Base-by-base conservation (phyloP, 306 rosid species). In the Elaeagnus macrophylla region DNA sequence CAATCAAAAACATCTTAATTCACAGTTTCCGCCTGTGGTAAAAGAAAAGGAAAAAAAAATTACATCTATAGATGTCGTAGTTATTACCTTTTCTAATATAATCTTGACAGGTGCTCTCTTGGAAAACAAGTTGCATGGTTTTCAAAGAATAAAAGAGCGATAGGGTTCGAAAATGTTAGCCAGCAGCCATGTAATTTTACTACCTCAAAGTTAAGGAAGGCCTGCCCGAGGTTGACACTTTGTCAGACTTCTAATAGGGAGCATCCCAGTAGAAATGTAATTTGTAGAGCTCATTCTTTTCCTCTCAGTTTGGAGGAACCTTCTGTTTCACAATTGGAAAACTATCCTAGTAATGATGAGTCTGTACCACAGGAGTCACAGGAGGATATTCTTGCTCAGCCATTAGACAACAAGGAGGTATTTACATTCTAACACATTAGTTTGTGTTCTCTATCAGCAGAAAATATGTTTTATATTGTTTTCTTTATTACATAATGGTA, bases 371-470 rank as follows among this genome's bases (percentile, higher is more conserved):
- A 57, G 35, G 65, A 68, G 20, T 57, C 50, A 16, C 56, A 43
- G 11, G 67, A 79, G 43, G 73, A 72, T 14, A 55, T 25, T 62
- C 77, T 60, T 64, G 52, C 76, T 59, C 67, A 72, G 37, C 70
- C 79, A 39, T 62, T 75, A 32, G 69, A 65, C 48, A 72, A 61
- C 16, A 72, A 76, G 10, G 70, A 69, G 82, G 85, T 73, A 72
- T 41, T n/a, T 18, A 13, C 49, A 37, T 32, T 59, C 44, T 16
- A 3, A 13, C 40, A n/a, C 36, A 36, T 38, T 54, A 18, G 37
- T 45, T 52, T 10, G 15, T 42, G 14, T 43, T 5, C 9, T n/a
- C 46, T 25, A 44, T 51, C 36, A n/a, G 3, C 15, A 4, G 42
- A 25, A 36, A 10, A 41, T 41, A 41, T 41, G 46, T 41, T 41